Conservation (phyloP, 1,139 yeast species). For the Yamadazyma blattariae region DNA sequence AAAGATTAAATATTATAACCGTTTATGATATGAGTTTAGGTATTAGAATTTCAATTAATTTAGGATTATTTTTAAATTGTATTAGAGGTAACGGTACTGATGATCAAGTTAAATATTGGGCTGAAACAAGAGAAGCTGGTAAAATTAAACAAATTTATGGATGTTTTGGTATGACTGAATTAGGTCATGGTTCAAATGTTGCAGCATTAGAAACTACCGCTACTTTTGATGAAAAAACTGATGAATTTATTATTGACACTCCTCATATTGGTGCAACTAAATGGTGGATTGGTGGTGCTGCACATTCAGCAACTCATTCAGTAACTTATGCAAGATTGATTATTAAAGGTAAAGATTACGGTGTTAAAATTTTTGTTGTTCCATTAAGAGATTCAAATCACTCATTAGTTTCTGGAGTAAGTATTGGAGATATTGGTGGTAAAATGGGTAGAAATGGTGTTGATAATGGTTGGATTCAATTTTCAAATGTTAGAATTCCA, state of each 20-base stretch:
- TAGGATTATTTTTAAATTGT: slow-evolving; percentile 68
- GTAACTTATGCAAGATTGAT: slow-evolving; percentile 42
- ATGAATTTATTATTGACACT: slow-evolving; percentile 44
- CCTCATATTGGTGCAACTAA: slow-evolving; percentile 51
- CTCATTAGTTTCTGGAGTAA: slow-evolving; percentile 42
- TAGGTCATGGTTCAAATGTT: slow-evolving; percentile 50
- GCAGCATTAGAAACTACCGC: slow-evolving; percentile 49
- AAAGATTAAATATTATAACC: slow-evolving; percentile 52
- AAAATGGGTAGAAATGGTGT: slow-evolving; percentile 52
- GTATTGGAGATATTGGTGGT: slow-evolving; percentile 47
- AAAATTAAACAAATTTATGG: slow-evolving; percentile 40
- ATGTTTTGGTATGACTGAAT: slow-evolving; percentile 50
- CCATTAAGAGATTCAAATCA: slow-evolving; percentile 47
- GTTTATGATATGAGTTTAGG: slow-evolving; percentile 60
- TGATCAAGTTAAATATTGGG: slow-evolving; percentile 42
- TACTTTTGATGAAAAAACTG: slow-evolving; percentile 37
- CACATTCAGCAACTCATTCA: slow-evolving; percentile 48
- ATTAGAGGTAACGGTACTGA: slow-evolving; percentile 70
- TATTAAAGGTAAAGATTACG: slow-evolving; percentile 45
- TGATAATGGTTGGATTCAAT: slow-evolving; percentile 52
- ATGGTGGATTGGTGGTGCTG: slow-evolving; percentile 55
- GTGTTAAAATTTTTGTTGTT: slow-evolving; percentile 48
- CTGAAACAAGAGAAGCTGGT: slow-evolving; percentile 34
- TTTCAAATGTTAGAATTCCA: slow-evolving; percentile 43
- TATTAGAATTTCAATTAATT: slow-evolving; percentile 55